Evolutionary conservation across 2,329 filamentous ascomycete species (phyloP), one percentile per base, ranked within the genome.

Genomic region (Lomentospora prolificans): DNA sequence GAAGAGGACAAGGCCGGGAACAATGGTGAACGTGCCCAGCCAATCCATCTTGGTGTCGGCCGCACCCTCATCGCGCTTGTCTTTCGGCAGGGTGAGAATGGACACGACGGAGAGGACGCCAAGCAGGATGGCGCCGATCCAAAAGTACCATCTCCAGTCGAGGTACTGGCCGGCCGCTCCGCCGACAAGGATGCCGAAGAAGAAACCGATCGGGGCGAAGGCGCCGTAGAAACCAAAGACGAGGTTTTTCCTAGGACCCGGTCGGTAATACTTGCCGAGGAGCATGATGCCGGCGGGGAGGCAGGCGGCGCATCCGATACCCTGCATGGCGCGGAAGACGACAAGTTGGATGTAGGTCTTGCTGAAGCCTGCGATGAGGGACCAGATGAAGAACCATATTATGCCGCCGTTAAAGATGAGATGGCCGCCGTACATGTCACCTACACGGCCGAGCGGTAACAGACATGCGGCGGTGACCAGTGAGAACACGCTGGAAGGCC

Each of bases 281-380:
- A 89, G 73, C 78, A 85, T 86, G 57, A 90, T 78, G 1, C 85
- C 81, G 0, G 84, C 81, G 0, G 87, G 86, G 9, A 90, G 68
- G 58, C 87, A 89, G 0, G 87, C 86, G 1, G 87, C 85, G 1
- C 85, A 78, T 0, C 86, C 88, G 8, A 92, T 69, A 0, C 88
- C 88, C 67, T 90, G 86, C 46, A 90, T 70, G 7, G 87, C 87
- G 54, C 88, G 84, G 64, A 84, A 87, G 55, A 86, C 73, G 61
- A 89, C 85, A 59, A 91, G 74, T 83, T 90, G 87, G 53, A 81
- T 67, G 58, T 84, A 78, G 67, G 80, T 85, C 55, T 73, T 71
- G 57, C 82, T 84, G 69, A 91, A 89, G 9, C 87, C 88, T 14
- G 79, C 80, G 55, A 89, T 71, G 55, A 91, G 69, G 8, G 81